Base-by-base conservation (phyloP, 140 eudicot species). In the Ambrosia hybrid region DNA sequence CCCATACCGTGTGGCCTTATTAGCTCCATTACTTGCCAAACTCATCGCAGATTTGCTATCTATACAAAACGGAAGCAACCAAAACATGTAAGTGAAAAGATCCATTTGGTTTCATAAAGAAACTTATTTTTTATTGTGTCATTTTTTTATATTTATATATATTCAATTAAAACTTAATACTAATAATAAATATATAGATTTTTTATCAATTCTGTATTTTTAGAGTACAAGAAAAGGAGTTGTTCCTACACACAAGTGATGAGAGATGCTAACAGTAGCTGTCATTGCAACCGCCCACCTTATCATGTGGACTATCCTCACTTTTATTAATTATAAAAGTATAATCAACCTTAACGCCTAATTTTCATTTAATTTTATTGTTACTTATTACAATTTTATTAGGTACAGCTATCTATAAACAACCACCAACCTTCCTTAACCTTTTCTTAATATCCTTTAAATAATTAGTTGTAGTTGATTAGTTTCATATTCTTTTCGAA, bases 351-450 rank as follows among this genome's bases (percentile, higher is more conserved):
- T 67, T 67, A 75, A 57, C 37, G 41, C 68, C 68, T 67, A 75
- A 76, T 75, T 67, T 34, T 41, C 38, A 30, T 26, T 66, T 75
- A 41, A 33, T 36, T 58, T 30, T 30, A 38, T 7, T 41, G 39
- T 13, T 75, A 56, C 30, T 66, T 26, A 15, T 33, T 51, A 62
- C 70, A 51, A 70, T 52, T 41, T 63, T 78, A 78, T 78, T 71
- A 71, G 77, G 82, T 78, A 71, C 62, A 78, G 9, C 77, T 71
- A 71, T 71, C 73, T 53, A 45, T 71, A 78, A 78, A 78, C 77
- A 63, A 71, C 80, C 60, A 45, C 74, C 80, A 76, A 67, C 77
- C 68, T 71, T 71, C 72, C 77, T 71, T 53, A 71, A 61, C 48
- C 72, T 62, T 69, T 69, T 13, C 56, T 57, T 57, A 16, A 16